These are phyloP conservation scores for Sequoiadendron giganteum DNA, from an alignment of 75 land plant genomes.

Conservation along the genomic window DNA sequence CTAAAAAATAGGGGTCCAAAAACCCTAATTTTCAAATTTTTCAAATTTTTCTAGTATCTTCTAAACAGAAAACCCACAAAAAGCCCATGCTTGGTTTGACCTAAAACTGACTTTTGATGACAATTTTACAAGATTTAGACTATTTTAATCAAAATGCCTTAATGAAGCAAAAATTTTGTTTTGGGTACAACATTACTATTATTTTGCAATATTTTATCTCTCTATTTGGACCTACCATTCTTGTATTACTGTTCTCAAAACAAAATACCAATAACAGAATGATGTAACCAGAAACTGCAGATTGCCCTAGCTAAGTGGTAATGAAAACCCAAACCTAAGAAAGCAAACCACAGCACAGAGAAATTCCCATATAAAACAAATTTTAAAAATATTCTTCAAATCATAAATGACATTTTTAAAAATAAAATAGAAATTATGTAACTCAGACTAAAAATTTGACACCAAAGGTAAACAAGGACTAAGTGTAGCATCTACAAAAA, in stretches of 20 bases:
- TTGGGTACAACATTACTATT: no score
- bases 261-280: not conserved
- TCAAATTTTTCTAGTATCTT: no score
- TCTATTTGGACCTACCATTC: not conserved
- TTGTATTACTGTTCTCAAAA: not conserved
- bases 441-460: not conserved
- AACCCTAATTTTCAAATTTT: no score
- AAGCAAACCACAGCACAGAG: not conserved
- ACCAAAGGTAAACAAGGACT: not conserved
- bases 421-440: not conserved
- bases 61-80: no score
- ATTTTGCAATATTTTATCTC: not conserved
- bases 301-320: not conserved
- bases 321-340: not conserved
- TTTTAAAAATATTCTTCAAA: not conserved
- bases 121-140: no score
- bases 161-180: no score
- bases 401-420: not conserved
- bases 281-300: not conserved
- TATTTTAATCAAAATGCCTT: no score
- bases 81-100: no score
- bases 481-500: not conserved
- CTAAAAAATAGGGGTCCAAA: no score
- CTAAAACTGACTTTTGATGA: no score
- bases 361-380: not conserved